These are phyloP conservation scores for Suillus occidentalis DNA, from an alignment of 768 basidiomycete genomes.

Conservation along the genomic window DNA sequence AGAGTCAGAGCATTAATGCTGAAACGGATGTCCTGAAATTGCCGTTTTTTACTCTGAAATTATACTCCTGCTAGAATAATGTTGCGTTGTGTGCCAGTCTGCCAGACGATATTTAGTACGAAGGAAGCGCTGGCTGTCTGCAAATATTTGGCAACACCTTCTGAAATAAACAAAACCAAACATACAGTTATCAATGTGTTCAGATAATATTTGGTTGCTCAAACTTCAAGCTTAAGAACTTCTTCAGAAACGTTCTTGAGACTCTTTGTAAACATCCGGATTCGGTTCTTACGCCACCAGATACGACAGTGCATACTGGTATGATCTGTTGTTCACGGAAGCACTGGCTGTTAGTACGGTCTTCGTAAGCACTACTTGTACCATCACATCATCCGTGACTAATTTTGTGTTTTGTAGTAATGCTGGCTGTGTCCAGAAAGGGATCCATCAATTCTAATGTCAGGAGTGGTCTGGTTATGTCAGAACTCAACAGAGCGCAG, in stretches of 20 bases:
- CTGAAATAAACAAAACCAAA: neutral
- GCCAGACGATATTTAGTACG: neutral
- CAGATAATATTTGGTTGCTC: no score
- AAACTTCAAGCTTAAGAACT: neutral
- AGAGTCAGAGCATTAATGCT: no score
- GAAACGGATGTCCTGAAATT: no score
- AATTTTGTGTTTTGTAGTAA: neutral
- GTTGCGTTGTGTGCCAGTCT: neutral
- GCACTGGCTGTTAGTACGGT: neutral
- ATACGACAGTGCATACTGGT: neutral
- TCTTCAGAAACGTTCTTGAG: neutral
- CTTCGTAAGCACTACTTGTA: neutral
- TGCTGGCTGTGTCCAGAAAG: neutral
- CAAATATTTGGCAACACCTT: neutral
- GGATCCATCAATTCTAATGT: neutral
- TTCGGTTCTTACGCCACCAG: neutral
- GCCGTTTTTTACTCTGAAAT: no score
- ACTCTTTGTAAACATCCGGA: no score
- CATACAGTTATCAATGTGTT: neutral
- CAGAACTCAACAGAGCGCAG: neutral
- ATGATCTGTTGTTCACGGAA: neutral
- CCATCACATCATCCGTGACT: neutral
- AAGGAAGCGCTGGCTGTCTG: neutral
- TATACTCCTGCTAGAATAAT: neutral
- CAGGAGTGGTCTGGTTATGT: neutral